Conservation (phyloP, 2,329 filamentous ascomycete genomes). For the Aschersonia sp. region DNA sequence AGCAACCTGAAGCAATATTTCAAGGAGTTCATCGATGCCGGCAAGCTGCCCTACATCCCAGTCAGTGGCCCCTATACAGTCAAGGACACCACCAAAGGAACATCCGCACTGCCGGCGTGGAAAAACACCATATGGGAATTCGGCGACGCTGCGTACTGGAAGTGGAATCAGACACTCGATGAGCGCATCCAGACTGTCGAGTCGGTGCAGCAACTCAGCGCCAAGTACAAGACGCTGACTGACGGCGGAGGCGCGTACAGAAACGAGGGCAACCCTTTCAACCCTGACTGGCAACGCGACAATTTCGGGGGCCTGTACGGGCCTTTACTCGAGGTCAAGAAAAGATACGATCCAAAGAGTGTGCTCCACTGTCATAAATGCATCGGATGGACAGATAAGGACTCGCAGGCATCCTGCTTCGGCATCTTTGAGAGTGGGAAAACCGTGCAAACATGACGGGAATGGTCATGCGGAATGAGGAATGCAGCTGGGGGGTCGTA, state of each 20-base stretch:
- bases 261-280: constrained; percentile 14
- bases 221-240: constrained; percentile 4
- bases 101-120: constrained; percentile 6
- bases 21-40: constrained; percentile 3
- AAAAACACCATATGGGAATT: constrained; percentile 7
- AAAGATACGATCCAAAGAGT: constrained; percentile 5
- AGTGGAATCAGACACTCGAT: constrained; percentile 6
- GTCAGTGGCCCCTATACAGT: constrained; percentile 5
- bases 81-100: background rate
- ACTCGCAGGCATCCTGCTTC: background rate
- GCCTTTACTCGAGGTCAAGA: constrained; percentile 25
- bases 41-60: constrained; percentile 5
- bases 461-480: too few species aligned
- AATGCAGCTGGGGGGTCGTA: too few species aligned
- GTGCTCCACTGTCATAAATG: background rate
- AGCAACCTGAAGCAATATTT: constrained; percentile 3
- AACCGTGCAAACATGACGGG: background rate
- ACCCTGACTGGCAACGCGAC: constrained; percentile 11
- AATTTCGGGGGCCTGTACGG: constrained; percentile 16
- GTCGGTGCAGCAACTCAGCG: constrained; percentile 4
- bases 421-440: background rate
- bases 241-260: constrained; percentile 11
- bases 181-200: constrained; percentile 7
- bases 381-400: constrained; percentile 1
- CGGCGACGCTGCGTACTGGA: constrained; percentile 3